Evolutionary conservation across 768 basidiomycete genomes (phyloP).

Genomic region (Aureoboletus auriporus): DNA sequence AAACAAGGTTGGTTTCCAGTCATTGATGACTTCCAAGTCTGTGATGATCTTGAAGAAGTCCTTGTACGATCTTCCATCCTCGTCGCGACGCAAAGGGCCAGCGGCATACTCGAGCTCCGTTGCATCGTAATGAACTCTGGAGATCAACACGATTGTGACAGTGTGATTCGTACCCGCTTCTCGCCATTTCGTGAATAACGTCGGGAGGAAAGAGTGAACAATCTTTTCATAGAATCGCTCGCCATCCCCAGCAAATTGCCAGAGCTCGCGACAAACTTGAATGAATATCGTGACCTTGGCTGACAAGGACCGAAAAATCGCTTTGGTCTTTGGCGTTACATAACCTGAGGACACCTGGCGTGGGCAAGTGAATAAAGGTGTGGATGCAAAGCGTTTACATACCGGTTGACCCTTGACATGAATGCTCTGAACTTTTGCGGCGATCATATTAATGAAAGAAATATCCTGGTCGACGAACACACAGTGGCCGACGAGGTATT

Average conservation of each 20-base stretch:
- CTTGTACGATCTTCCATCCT: conserved; percentile 81
- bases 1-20: conserved; percentile 86
- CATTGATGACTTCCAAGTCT: conserved; percentile 81
- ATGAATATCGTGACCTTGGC: conserved; percentile 93
- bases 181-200: conserved; percentile 81
- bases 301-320: conserved; percentile 85
- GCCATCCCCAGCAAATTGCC: conserved; percentile 96
- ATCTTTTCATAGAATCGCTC: conserved; percentile 96
- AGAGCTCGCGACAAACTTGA: conserved; percentile 93
- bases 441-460: conserved; percentile 76
- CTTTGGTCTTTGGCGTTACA: conserved; percentile 78
- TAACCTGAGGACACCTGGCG: conserved; percentile 74
- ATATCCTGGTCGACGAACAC: conserved; percentile 83
- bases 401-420: conserved; percentile 70
- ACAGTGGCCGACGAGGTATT: conserved; percentile 75
- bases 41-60: conserved; percentile 96
- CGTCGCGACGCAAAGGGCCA: conserved; percentile 73
- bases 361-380: not conserved
- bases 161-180: conserved; percentile 86
- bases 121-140: conserved; percentile 84
- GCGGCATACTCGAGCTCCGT: conserved; percentile 79
- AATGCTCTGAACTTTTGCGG: conserved; percentile 78
- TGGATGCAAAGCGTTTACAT: conserved; percentile 5
- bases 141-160: conserved; percentile 91
- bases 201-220: conserved; percentile 93